Evolutionary conservation across 345 rosid species (phyloP).

Genomic region (Euphorbia lathyris): DNA sequence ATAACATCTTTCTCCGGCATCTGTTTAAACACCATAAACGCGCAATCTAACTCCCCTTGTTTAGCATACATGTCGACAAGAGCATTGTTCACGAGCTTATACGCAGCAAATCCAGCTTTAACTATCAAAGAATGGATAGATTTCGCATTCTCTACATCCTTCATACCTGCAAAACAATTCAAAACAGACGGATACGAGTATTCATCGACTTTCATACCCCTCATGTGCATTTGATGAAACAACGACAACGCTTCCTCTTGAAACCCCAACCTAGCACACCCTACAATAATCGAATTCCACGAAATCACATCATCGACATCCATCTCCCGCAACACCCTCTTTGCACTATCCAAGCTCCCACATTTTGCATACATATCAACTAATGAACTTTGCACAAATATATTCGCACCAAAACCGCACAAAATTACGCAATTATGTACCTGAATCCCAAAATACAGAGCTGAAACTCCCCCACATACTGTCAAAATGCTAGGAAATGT

Average conservation of each 20-base stretch:
- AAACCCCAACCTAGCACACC: constrained; percentile 64
- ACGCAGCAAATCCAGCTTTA: constrained; percentile 65
- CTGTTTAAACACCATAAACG: constrained; percentile 51
- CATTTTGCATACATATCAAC: constrained; percentile 87
- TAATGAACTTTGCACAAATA: constrained; percentile 72
- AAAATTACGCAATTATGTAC: constrained; percentile 65
- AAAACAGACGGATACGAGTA: constrained; percentile 68
- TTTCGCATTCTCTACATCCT: constrained; percentile 39
- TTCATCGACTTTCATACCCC: constrained; percentile 54
- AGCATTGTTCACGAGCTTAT: constrained; percentile 69
- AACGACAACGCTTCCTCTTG: constrained; percentile 55
- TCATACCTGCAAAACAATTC: constrained; percentile 57
- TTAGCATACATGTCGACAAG: constrained; percentile 90
- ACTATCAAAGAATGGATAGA: constrained; percentile 68
- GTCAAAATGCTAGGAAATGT: constrained; percentile 77
- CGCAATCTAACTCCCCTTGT: constrained; percentile 51
- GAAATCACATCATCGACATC: constrained; percentile 62
- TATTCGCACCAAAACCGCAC: constrained; percentile 61
- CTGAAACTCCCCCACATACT: constrained; percentile 59
- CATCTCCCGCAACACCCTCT: constrained; percentile 42
- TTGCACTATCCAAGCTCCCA: constrained; percentile 57
- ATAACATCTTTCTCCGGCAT: constrained; percentile 71
- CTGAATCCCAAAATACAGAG: constrained; percentile 54
- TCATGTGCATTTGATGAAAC: constrained; percentile 59
- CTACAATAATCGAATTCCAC: constrained; percentile 84